Base-by-base conservation (phyloP, 208 protist species). In the Trypanosoma platydactyli region DNA sequence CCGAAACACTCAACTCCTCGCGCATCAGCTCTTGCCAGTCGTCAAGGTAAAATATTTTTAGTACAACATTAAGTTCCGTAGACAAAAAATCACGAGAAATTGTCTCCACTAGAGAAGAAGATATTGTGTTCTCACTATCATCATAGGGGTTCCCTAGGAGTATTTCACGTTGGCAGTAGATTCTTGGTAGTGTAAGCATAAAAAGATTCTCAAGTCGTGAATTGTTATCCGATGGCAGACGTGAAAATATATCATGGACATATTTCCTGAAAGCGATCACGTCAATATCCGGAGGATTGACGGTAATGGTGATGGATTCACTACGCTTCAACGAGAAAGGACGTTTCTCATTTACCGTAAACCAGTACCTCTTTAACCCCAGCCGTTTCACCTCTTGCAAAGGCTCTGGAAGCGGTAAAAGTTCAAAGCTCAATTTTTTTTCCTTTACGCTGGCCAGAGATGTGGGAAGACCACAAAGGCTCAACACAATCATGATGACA, bases 11-110 rank as follows among this genome's bases (percentile, higher is more conserved):
- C n/a, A n/a, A n/a, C 2, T 22, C 27, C n/a, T 56, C n/a, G 2
- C 35, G 45, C 0, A 68, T 67, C 40, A 89, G 46, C 0, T 73
- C 27, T 22, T 69, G 74, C 78, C 80, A 86, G 18, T 78, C 58
- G 44, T 83, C 64, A 68, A 62, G 64, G 41, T 63, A 62, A 68
- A 89, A 86, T 1, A 89, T 20, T 42, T 89, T 86, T 12, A 89
- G 3, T 11, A 86, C 15, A 18, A 89, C 25, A 44, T 44, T 42
- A 18, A 53, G 46, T 6, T 68, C 70, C n/a, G 67, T 40, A 27
- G 71, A 3, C 55, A 69, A 60, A 35, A 15, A 51, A 5, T 1
- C n/a, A 56, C 57, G 24, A 65, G 48, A 42, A 4, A 59, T 41
- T 30, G 30, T 53, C 42, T 67, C 9, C 53, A 42, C 41, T 66